Conservation (phyloP, 2,329 filamentous ascomycete genomes). For the Verticillium nonalfalfae region DNA sequence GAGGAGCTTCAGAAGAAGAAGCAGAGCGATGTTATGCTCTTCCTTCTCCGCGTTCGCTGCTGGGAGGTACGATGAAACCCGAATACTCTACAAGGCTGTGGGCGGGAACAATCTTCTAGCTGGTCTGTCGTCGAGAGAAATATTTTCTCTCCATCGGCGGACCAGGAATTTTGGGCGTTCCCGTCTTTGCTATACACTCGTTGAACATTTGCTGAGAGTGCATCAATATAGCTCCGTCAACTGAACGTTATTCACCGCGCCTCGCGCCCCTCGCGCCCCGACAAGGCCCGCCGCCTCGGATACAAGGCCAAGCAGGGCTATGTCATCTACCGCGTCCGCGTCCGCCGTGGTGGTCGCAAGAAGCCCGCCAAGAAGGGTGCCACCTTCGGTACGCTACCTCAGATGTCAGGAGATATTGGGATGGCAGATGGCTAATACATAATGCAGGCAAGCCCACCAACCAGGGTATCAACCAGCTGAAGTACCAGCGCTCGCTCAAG, state of each 20-base stretch:
- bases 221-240: slow-evolving; percentile 99
- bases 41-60: slow-evolving; percentile 99
- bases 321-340: slow-evolving; percentile 99
- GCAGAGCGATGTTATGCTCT: slow-evolving; percentile 99
- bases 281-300: slow-evolving; percentile 99
- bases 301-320: slow-evolving; percentile 99
- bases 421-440: neutral
- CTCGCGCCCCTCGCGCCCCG: slow-evolving; percentile 93
- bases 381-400: slow-evolving; percentile 77
- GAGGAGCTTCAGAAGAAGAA: slow-evolving; percentile 99
- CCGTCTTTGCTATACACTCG: slow-evolving; percentile 87
- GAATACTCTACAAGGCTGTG: slow-evolving; percentile 20
- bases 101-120: slow-evolving; percentile 20
- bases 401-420: neutral
- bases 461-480: slow-evolving; percentile 99
- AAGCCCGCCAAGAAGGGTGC: slow-evolving; percentile 93
- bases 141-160: slow-evolving; percentile 3
- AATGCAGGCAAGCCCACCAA: slow-evolving; percentile 96
- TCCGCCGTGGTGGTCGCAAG: slow-evolving; percentile 99
- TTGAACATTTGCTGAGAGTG: slow-evolving; percentile 99
- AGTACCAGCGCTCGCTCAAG: slow-evolving; percentile 99
- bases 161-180: slow-evolving; percentile 13
- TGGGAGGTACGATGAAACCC: slow-evolving; percentile 82
- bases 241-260: slow-evolving; percentile 99
- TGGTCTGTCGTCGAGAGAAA: slow-evolving; percentile 7